Percentiles rank a stretch among this genome's conserved stretches.
These are phyloP conservation scores for Scorias spongiosa DNA, from an alignment of 2,329 filamentous ascomycete species.

Conservation along the genomic window DNA sequence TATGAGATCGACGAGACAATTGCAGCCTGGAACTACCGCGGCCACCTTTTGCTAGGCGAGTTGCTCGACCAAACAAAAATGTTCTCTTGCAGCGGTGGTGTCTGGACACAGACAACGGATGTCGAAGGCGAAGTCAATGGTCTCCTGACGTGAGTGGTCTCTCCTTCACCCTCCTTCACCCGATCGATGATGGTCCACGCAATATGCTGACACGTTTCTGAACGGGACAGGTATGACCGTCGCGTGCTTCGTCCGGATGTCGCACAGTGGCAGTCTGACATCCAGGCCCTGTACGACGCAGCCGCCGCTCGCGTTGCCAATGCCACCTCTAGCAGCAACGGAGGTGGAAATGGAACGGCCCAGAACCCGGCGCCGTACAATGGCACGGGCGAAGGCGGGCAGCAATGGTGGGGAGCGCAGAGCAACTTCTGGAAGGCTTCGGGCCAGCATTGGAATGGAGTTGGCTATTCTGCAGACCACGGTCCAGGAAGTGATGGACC, in stretches of 20 bases:
- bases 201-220: not conserved
- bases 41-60: conserved; percentile 35
- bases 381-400: not conserved
- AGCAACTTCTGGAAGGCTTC: not conserved
- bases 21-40: conserved; percentile 51
- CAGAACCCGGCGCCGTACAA: not conserved
- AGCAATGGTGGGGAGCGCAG: not conserved
- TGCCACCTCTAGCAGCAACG: not conserved
- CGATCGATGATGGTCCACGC: no score
- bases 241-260: conserved; percentile 42
- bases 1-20: conserved; percentile 49
- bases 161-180: not conserved
- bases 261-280: conserved; percentile 45
- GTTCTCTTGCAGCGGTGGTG: conserved; percentile 49
- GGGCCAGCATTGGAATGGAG: not conserved
- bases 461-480: not conserved
- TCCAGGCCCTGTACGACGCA: conserved; percentile 44
- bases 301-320: conserved; percentile 11
- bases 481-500: not conserved
- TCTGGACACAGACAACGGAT: conserved; percentile 62
- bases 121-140: conserved; percentile 64
- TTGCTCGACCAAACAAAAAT: conserved; percentile 34
- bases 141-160: conserved; percentile 34
- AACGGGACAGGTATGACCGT: conserved; percentile 23
- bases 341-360: not conserved